These are phyloP conservation scores for Comarum palustre DNA, from an alignment of 306 rosid genomes.

Conservation along the genomic window DNA sequence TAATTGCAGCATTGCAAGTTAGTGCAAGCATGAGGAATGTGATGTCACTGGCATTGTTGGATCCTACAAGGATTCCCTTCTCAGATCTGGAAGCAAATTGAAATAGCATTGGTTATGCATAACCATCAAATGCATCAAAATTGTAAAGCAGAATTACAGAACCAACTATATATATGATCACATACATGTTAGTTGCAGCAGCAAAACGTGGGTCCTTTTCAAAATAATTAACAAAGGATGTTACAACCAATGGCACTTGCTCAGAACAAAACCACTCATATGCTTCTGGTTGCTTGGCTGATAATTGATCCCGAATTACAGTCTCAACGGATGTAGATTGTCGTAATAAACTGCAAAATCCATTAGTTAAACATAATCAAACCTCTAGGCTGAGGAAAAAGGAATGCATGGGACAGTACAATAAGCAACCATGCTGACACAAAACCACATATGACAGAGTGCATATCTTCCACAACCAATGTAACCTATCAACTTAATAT, in stretches of 20 bases:
- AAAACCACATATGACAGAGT: slow-evolving; percentile 6
- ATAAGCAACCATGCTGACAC: slow-evolving; percentile 2
- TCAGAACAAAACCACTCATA: slow-evolving; percentile 92
- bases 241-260: slow-evolving; percentile 71
- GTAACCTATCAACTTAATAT: background rate
- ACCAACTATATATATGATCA: slow-evolving; percentile 24
- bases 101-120: slow-evolving; percentile 16
- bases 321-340: slow-evolving; percentile 81
- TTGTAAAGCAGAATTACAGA: slow-evolving; percentile 12
- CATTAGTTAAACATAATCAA: slow-evolving; percentile 29
- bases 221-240: slow-evolving; percentile 67
- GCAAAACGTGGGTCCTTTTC: slow-evolving; percentile 61
- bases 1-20: slow-evolving; percentile 77
- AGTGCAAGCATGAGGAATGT: slow-evolving; percentile 82
- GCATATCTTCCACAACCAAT: slow-evolving; percentile 4
- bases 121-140: slow-evolving; percentile 23
- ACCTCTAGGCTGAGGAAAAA: slow-evolving; percentile 26
- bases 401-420: slow-evolving; percentile 13
- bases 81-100: slow-evolving; percentile 55
- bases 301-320: slow-evolving; percentile 72
- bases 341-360: slow-evolving; percentile 68
- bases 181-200: slow-evolving; percentile 70
- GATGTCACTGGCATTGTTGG: slow-evolving; percentile 46
- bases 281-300: slow-evolving; percentile 73
- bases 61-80: slow-evolving; percentile 42